A percentile compares a stretch with the other conserved stretches of the same genome.
These are phyloP conservation scores for Entomortierella parvispora DNA, from an alignment of 192 early-diverging fungal species.

Conservation along the genomic window DNA sequence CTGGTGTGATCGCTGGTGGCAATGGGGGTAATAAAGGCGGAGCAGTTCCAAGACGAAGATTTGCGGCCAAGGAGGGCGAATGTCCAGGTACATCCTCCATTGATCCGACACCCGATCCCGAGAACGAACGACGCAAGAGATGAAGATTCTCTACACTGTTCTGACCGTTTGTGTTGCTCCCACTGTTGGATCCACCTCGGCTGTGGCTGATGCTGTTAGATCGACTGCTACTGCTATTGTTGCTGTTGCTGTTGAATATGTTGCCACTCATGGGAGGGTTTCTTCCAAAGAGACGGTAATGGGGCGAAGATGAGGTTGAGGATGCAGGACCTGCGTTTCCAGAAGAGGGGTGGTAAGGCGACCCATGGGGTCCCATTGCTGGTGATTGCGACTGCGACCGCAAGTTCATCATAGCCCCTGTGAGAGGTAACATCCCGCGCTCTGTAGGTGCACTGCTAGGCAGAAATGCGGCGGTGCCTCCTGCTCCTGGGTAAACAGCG, in stretches of 20 bases:
- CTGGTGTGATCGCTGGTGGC: not conserved
- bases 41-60: not conserved
- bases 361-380: slow-evolving; percentile 8
- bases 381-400: slow-evolving; percentile 46
- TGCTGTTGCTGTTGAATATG: not conserved
- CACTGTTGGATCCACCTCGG: slow-evolving; percentile 31
- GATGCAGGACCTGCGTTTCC: slow-evolving; percentile 3
- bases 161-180: slow-evolving; percentile 15
- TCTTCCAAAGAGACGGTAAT: slow-evolving; percentile 39
- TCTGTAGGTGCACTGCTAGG: not conserved
- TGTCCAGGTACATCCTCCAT: slow-evolving; percentile 5
- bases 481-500: too few relatives aligned
- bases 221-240: slow-evolving; percentile 8
- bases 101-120: slow-evolving; percentile 18
- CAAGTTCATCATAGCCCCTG: slow-evolving; percentile 24
- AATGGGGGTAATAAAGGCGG: not conserved
- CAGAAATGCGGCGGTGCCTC: not conserved
- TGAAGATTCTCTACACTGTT: slow-evolving; percentile 13
- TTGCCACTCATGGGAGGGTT: not conserved
- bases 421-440: slow-evolving; percentile 24
- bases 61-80: slow-evolving; percentile 8
- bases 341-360: not conserved
- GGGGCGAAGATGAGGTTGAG: slow-evolving; percentile 11
- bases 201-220: slow-evolving; percentile 25
- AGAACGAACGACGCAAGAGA: slow-evolving; percentile 10